Evolutionary conservation across 495 filamentous ascomycete species (phyloP).

Genomic region (Aspergillus haitiensis): DNA sequence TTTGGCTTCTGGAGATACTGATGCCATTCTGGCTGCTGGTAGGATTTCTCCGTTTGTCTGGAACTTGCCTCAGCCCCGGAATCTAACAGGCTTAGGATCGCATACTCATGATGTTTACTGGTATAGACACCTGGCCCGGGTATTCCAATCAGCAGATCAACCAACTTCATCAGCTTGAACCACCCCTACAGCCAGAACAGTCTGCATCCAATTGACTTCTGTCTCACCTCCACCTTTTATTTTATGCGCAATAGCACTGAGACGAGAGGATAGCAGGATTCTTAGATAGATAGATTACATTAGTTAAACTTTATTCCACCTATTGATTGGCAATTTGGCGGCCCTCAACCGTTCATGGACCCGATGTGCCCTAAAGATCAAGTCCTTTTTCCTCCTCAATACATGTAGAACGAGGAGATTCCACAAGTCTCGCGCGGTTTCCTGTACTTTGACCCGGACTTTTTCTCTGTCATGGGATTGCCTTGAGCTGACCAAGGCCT

Average conservation of each 20-base stretch:
- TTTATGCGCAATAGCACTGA: too few species aligned
- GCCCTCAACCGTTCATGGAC: background rate
- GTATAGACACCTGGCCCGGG: too few species aligned
- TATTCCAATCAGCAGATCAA: too few species aligned
- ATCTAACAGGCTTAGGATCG: conserved; percentile 3
- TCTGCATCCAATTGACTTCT: too few species aligned
- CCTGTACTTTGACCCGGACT: background rate
- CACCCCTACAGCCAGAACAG: too few species aligned
- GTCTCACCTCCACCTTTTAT: too few species aligned
- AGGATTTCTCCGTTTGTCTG: background rate
- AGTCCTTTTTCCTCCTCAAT: background rate
- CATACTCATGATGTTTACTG: background rate
- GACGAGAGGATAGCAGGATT: too few species aligned
- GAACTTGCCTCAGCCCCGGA: background rate
- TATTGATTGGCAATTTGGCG: background rate
- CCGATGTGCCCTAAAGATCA: background rate
- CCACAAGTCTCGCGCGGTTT: background rate
- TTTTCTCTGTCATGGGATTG: background rate
- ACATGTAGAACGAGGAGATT: background rate
- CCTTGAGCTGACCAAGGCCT: background rate
- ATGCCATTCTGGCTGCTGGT: conserved; percentile 8
- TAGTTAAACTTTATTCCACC: background rate
- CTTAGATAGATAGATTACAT: too few species aligned
- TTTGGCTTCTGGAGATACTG: background rate
- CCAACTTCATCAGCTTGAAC: too few species aligned